phyloP scores from a whole-genome alignment of 2,329 filamentous ascomycete genomes.

The Phoma sp. region DNA sequence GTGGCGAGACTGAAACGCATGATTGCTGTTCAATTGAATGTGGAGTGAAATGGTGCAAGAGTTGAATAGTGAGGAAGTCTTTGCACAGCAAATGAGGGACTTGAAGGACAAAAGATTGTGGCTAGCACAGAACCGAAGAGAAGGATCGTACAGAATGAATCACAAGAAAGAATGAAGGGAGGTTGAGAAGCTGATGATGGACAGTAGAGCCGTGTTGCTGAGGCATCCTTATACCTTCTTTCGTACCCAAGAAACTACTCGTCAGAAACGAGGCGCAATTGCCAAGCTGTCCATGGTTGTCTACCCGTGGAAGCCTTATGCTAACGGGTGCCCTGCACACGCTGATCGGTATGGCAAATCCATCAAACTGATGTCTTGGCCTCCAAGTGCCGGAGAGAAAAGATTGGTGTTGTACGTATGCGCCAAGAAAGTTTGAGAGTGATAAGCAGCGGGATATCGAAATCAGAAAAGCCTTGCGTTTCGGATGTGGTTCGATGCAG shows the following conservation, averaged over 20 bases:
- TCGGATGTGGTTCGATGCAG: not conserved
- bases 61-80: constrained; percentile 1
- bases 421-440: not conserved
- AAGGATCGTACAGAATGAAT: constrained; percentile 14
- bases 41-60: not conserved
- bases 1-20: constrained; percentile 35
- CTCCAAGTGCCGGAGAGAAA: not conserved
- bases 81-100: constrained; percentile 34
- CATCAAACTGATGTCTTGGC: constrained; percentile 13
- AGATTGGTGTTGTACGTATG: constrained; percentile 6
- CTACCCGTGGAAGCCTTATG: not conserved
- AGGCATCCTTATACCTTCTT: constrained; percentile 2
- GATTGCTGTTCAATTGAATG: constrained; percentile 1
- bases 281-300: constrained; percentile 6
- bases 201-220: not conserved
- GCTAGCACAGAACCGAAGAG: constrained; percentile 26
- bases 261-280: not conserved
- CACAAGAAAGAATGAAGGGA: constrained; percentile 18
- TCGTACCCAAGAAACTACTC: not conserved
- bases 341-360: constrained; percentile 2
- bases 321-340: not conserved
- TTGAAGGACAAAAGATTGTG: constrained; percentile 21
- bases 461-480: not conserved
- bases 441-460: not conserved
- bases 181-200: constrained; percentile 20